Evolutionary conservation across 177 flowering plant species (phyloP), one percentile per base, ranked within the genome.

Genomic region (Vitis hybrid): DNA sequence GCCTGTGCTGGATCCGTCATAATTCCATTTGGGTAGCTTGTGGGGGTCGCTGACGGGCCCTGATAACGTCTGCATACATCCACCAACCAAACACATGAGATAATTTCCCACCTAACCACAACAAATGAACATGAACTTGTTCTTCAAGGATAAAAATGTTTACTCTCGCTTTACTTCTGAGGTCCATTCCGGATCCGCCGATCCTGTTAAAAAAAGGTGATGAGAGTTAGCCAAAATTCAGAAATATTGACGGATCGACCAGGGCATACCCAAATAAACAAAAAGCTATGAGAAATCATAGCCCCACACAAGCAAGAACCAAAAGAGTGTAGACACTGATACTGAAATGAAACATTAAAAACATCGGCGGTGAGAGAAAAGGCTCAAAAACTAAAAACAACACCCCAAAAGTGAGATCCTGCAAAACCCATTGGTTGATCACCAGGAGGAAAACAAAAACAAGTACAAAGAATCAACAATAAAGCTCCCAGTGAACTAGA

Each of bases 91-190:
- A 59, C 2, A 44, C 28, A 51, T 44, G 3, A 10, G 9, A 54
- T 11, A 57, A 68, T n/a, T 53, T 28, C 5, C 53, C 18, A 63
- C 7, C 9, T 5, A 22, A 59, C 12, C 19, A 17, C 17, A 56
- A 10, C 20, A 14, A 52, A 62, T 9, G n/a, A 51, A 64, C 14
- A 52, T 20, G 66, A 56, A 19, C 2, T 33, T 44, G 10, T 11
- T 22, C 59, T 53, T 8, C 11, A 58, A 54, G 38, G 38, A 60
- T 8, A 59, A 17, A 24, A 15, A 17, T 31, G 55, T 65, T 56
- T 73, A 93, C 98, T 85, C 87, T 91, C 53, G 89, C 97, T 87
- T 93, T 93, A 81, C 97, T 93, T 72, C 97, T 86, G 24, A 93
- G 22, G 72, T 93, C 97, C 84, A 84, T 79, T 1, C 97, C 97